These are phyloP conservation scores for Lentinula edodes DNA, from an alignment of 768 basidiomycete genomes.

Conservation along the genomic window DNA sequence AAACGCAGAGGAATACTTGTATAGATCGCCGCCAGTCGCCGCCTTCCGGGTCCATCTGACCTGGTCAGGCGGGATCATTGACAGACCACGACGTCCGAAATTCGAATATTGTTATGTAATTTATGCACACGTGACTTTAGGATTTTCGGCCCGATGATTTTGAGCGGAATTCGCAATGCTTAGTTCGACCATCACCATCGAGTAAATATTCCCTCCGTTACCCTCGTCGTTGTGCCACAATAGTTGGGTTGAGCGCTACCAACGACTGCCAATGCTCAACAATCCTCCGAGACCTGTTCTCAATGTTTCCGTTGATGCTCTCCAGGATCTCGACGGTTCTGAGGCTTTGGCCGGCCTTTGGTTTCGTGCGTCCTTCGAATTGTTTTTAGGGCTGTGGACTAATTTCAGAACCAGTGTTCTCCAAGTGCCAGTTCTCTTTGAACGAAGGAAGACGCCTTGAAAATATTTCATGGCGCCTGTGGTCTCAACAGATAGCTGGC, in stretches of 20 bases:
- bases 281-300: slow-evolving; percentile 62
- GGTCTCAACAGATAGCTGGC: slow-evolving; percentile 60
- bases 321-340: slow-evolving; percentile 62
- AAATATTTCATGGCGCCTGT: slow-evolving; percentile 85
- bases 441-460: slow-evolving; percentile 79
- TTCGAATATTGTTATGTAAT: background rate
- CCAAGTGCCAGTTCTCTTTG: slow-evolving; percentile 75
- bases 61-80: background rate
- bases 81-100: background rate
- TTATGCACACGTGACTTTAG: background rate
- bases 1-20: no score
- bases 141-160: background rate
- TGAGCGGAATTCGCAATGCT: background rate
- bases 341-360: slow-evolving; percentile 65
- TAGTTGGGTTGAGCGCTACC: background rate
- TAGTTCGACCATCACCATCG: background rate
- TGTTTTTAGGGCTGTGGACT: background rate
- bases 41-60: background rate
- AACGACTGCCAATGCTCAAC: slow-evolving; percentile 33
- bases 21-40: background rate
- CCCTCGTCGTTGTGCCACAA: background rate
- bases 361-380: slow-evolving; percentile 44
- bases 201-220: background rate
- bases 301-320: slow-evolving; percentile 56
- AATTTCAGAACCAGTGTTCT: slow-evolving; percentile 47